phyloP scores from a whole-genome alignment of 2,329 filamentous ascomycete species.

The Fusarium paranaense region DNA sequence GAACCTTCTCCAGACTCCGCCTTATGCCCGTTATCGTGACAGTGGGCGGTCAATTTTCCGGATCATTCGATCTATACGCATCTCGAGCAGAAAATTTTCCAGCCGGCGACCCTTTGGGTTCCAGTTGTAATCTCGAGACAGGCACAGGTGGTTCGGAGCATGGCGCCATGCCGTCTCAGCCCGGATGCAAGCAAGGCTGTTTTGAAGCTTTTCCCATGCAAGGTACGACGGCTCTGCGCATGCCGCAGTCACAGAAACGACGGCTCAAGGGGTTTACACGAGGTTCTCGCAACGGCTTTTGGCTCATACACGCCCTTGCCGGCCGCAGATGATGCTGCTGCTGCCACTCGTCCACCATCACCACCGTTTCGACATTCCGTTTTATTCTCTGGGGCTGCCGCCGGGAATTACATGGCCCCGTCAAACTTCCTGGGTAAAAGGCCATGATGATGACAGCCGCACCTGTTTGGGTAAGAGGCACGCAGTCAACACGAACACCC shows the following conservation, averaged over 20 bases:
- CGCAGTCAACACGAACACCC: slow-evolving; percentile 2
- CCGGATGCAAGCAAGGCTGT: slow-evolving; percentile 17
- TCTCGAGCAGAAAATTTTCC: slow-evolving; percentile 19
- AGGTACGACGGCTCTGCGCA: slow-evolving; percentile 15
- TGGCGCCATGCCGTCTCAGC: slow-evolving; percentile 29
- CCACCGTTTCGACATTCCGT: slow-evolving; percentile 3
- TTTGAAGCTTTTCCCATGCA: slow-evolving; percentile 25
- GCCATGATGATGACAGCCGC: background rate
- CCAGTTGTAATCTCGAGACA: slow-evolving; percentile 11
- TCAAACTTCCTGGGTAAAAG: background rate
- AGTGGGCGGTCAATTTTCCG: slow-evolving; percentile 12
- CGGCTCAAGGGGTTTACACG: background rate
- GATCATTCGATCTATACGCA: slow-evolving; percentile 31
- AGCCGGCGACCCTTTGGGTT: slow-evolving; percentile 2
- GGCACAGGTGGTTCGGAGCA: slow-evolving; percentile 9
- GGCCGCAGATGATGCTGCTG: background rate
- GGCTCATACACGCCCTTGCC: background rate
- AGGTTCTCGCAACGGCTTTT: background rate
- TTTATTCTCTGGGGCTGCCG: slow-evolving; percentile 1
- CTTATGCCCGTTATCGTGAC: slow-evolving; percentile 31
- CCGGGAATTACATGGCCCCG: slow-evolving; percentile 5
- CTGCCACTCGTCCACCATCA: background rate
- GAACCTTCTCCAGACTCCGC: slow-evolving; percentile 16
- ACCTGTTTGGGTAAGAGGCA: background rate
- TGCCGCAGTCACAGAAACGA: background rate